phyloP scores from a whole-genome alignment of 1,284 basidiomycete genomes.

The Flammula alnicola region DNA sequence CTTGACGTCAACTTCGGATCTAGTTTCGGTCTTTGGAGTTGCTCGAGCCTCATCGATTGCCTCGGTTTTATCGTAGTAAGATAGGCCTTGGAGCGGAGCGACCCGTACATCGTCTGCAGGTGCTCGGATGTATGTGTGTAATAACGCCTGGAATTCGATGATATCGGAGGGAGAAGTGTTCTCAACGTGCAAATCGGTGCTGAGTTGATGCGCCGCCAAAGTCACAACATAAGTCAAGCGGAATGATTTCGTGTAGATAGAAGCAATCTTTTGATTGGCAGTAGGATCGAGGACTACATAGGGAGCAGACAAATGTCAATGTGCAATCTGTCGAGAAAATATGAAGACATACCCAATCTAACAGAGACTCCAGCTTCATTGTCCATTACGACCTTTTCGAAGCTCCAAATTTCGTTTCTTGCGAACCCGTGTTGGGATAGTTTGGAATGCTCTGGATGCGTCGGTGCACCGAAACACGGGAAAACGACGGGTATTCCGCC shows the following conservation, averaged over 20 bases:
- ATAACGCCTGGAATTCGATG: slow-evolving; percentile 84
- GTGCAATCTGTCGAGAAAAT: slow-evolving; percentile 9
- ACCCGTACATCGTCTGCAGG: slow-evolving; percentile 63
- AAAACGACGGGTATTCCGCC: slow-evolving; percentile 89
- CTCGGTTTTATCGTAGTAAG: slow-evolving; percentile 82
- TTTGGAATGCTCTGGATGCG: slow-evolving; percentile 71
- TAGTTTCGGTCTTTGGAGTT: slow-evolving; percentile 61
- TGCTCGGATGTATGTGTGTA: slow-evolving; percentile 86
- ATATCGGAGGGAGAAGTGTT: slow-evolving; percentile 58
- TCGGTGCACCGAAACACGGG: slow-evolving; percentile 85
- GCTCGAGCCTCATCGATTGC: slow-evolving; percentile 52
- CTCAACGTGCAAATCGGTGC: slow-evolving; percentile 78
- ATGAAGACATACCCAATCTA: slow-evolving; percentile 60
- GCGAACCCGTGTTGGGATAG: slow-evolving; percentile 88
- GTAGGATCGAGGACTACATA: slow-evolving; percentile 60
- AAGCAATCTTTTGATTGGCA: slow-evolving; percentile 55
- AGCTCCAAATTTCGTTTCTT: slow-evolving; percentile 73
- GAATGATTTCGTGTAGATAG: slow-evolving; percentile 67
- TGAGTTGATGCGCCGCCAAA: slow-evolving; percentile 73
- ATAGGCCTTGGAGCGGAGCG: slow-evolving; percentile 60
- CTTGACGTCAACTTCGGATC: slow-evolving; percentile 65
- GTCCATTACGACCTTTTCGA: slow-evolving; percentile 69
- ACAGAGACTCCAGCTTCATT: slow-evolving; percentile 74
- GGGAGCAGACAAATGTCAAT: not conserved
- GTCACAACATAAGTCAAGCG: slow-evolving; percentile 80